These are phyloP conservation scores for Stramenopiles sp. DNA, from an alignment of 352 stramenopile species.

Conservation along the genomic window DNA sequence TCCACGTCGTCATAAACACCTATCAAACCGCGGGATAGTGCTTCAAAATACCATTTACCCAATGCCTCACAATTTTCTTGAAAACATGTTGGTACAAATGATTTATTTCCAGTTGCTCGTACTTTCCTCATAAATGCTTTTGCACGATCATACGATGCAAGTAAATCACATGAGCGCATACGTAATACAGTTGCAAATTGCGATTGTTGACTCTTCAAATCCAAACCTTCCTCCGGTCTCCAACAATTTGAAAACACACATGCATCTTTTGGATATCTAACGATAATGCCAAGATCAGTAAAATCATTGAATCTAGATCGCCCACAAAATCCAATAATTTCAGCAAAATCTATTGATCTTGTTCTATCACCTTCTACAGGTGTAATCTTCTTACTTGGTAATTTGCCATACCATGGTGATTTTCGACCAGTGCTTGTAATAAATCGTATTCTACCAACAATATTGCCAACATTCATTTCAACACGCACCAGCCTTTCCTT, in stretches of 20 bases:
- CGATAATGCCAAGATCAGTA: background rate
- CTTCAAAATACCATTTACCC: background rate
- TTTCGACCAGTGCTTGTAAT: background rate
- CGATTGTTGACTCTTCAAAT: background rate
- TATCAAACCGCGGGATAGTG: background rate
- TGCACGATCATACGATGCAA: background rate
- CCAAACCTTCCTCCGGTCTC: background rate
- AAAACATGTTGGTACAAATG: background rate
- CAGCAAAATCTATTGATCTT: background rate
- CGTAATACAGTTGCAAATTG: background rate
- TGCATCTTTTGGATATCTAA: background rate
- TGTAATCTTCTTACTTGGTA: background rate
- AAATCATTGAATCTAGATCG: background rate
- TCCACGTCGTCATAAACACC: background rate
- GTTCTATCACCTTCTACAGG: background rate
- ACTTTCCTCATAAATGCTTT: background rate
- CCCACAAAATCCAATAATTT: background rate
- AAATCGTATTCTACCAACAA: background rate
- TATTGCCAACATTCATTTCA: background rate
- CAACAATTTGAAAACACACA: background rate
- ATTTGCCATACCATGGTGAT: background rate
- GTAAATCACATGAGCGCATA: background rate
- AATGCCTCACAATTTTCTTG: background rate
- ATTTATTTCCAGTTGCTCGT: background rate
- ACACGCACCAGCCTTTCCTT: background rate